Evolutionary conservation across 441 rosid species (phyloP).

Genomic region (Arabidopsis hybrid): DNA sequence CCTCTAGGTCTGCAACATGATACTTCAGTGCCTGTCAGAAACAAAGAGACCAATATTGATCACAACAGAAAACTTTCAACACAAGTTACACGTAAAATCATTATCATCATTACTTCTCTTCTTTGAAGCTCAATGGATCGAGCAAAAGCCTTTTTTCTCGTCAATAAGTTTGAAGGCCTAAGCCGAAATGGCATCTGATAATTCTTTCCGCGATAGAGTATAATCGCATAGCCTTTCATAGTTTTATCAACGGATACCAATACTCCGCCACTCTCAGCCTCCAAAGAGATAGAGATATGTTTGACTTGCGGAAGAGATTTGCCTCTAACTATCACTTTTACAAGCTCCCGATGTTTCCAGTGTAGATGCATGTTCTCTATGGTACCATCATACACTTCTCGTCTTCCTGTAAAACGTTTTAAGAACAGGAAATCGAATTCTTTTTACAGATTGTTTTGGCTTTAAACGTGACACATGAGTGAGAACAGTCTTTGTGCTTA

Average conservation of each 20-base stretch:
- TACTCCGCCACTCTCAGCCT: conserved; percentile 93
- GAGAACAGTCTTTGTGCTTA: conserved; percentile 47
- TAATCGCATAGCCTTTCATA: conserved; percentile 72
- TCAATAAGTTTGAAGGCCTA: conserved; percentile 75
- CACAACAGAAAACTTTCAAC: conserved; percentile 19
- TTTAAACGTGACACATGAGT: conserved; percentile 12
- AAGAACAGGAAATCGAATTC: neutral
- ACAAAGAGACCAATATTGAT: conserved; percentile 14
- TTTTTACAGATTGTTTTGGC: conserved; percentile 7
- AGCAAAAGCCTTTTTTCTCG: conserved; percentile 80
- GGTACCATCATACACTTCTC: conserved; percentile 83
- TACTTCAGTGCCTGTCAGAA: conserved; percentile 74
- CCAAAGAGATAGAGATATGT: conserved; percentile 76
- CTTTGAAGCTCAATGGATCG: conserved; percentile 91
- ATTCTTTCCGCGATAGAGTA: conserved; percentile 89
- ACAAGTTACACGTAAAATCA: conserved; percentile 12
- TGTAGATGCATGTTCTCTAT: conserved; percentile 92
- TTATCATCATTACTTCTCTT: conserved; percentile 64
- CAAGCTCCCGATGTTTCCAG: conserved; percentile 90
- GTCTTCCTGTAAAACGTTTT: conserved; percentile 55
- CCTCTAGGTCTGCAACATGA: conserved; percentile 67
- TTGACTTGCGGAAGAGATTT: conserved; percentile 68
- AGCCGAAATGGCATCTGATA: conserved; percentile 59
- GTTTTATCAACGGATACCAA: conserved; percentile 83
- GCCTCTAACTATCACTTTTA: conserved; percentile 72